Evolutionary conservation across 2,329 filamentous ascomycete species (phyloP).

Genomic region (Myriosclerotinia scirpicola): DNA sequence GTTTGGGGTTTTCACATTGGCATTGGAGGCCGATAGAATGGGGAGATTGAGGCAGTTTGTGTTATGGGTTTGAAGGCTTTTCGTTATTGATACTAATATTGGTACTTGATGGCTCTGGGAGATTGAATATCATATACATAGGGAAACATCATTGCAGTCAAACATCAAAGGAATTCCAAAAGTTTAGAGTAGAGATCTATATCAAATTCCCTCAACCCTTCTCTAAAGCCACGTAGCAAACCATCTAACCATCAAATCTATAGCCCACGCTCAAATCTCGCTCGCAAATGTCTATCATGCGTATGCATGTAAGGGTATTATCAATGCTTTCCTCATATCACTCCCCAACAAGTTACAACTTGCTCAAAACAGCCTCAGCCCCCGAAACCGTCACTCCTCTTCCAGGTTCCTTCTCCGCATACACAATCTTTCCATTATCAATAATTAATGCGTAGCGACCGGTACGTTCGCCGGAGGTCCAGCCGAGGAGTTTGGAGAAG

Average conservation of each 20-base stretch:
- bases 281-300: not conserved
- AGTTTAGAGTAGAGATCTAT: conserved; percentile 18
- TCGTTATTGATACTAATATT: too few relatives aligned
- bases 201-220: conserved; percentile 13
- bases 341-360: conserved; percentile 29
- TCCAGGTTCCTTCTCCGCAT: conserved; percentile 61
- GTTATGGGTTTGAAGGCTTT: not conserved
- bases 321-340: not conserved
- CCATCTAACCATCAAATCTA: not conserved
- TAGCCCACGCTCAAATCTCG: conserved; percentile 1
- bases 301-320: conserved; percentile 3
- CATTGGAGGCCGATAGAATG: not conserved
- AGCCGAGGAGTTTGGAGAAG: conserved; percentile 66
- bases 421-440: conserved; percentile 66
- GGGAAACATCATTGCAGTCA: not conserved
- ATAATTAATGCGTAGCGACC: conserved; percentile 66
- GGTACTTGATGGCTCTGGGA: not conserved
- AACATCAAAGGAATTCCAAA: not conserved
- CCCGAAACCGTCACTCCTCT: conserved; percentile 38
- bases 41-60: not conserved
- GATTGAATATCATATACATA: not conserved
- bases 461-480: conserved; percentile 61
- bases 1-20: not conserved
- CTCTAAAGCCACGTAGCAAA: not conserved
- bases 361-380: conserved; percentile 39